Percentiles rank a stretch among this genome's conserved stretches.
Evolutionary conservation across 2,329 filamentous ascomycete genomes (phyloP).

Genomic region (Calonectria pauciramosa): DNA sequence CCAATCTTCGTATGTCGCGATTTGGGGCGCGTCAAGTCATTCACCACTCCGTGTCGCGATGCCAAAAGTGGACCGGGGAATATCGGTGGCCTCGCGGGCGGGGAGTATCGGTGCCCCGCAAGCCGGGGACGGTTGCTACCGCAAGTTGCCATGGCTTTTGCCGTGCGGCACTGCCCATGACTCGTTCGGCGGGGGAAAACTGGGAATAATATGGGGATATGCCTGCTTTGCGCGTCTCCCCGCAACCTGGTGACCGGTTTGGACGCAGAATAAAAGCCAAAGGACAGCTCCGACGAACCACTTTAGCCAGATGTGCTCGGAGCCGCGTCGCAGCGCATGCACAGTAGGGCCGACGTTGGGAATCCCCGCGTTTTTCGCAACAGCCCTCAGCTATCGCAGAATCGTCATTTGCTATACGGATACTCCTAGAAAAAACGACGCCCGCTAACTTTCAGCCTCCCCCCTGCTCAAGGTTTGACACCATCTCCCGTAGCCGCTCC

Average conservation of each 20-base stretch:
- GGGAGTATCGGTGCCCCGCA: slow-evolving; percentile 29
- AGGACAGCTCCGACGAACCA: background rate
- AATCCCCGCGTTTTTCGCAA: background rate
- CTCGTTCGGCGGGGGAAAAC: background rate
- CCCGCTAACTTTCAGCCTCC: background rate
- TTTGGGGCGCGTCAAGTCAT: background rate
- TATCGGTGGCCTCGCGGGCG: slow-evolving; percentile 24
- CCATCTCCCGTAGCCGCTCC: slow-evolving; percentile 21
- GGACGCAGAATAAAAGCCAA: no score
- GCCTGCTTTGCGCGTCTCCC: background rate
- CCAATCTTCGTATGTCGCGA: background rate
- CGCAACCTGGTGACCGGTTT: background rate
- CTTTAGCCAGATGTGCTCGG: background rate
- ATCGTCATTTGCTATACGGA: background rate
- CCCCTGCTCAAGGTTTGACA: slow-evolving; percentile 17
- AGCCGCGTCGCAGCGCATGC: background rate
- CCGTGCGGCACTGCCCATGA: slow-evolving; percentile 17
- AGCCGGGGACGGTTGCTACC: background rate
- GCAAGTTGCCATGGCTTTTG: background rate
- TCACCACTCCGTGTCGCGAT: background rate
- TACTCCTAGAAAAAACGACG: background rate
- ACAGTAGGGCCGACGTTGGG: background rate
- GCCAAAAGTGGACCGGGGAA: slow-evolving; percentile 23
- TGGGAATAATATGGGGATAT: background rate
- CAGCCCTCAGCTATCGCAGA: background rate